Conservation (phyloP, 768 basidiomycete genomes). For the Mycena indigotica region DNA sequence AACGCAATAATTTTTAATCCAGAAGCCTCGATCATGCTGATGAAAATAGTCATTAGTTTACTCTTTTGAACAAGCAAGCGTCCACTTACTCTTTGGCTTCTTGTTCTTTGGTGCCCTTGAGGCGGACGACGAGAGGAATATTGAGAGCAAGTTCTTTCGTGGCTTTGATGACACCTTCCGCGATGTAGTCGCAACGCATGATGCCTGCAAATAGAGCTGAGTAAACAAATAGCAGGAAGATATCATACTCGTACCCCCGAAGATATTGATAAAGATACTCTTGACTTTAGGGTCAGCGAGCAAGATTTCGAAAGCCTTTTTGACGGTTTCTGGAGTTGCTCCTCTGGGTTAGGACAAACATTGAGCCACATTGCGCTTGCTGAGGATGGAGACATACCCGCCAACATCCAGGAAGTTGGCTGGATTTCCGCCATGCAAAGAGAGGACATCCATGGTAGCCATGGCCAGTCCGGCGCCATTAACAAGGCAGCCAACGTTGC, state of each 20-base stretch:
- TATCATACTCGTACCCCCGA: conserved; percentile 83
- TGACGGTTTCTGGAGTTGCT: conserved; percentile 98
- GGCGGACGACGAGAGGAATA: conserved; percentile 88
- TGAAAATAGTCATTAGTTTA: conserved; percentile 21
- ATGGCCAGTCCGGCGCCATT: conserved; percentile 99
- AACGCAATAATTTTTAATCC: conserved; percentile 93
- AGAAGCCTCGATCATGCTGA: conserved; percentile 89
- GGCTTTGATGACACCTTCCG: conserved; percentile 97
- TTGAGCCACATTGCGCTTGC: conserved; percentile 6
- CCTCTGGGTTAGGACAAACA: conserved; percentile 52
- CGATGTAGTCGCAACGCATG: conserved; percentile 99
- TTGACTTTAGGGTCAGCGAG: conserved; percentile 90
- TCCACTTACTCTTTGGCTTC: conserved; percentile 87
- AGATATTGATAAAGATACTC: conserved; percentile 98
- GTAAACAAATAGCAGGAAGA: too few species aligned
- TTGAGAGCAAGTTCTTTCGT: conserved; percentile 85
- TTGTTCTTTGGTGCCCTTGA: conserved; percentile 95
- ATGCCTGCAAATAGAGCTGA: conserved; percentile 74
- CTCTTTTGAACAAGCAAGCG: conserved; percentile 12
- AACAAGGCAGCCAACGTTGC: conserved; percentile 94
- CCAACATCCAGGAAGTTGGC: conserved; percentile 99
- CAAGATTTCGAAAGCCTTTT: conserved; percentile 98
- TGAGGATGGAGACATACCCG: conserved; percentile 54
- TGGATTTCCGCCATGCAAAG: conserved; percentile 93
- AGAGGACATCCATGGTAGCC: conserved; percentile 99